A percentile compares a stretch with the other conserved stretches of the same genome.
Conservation (phyloP, 2,329 filamentous ascomycete genomes). For the Cladobotryum protrusum region DNA sequence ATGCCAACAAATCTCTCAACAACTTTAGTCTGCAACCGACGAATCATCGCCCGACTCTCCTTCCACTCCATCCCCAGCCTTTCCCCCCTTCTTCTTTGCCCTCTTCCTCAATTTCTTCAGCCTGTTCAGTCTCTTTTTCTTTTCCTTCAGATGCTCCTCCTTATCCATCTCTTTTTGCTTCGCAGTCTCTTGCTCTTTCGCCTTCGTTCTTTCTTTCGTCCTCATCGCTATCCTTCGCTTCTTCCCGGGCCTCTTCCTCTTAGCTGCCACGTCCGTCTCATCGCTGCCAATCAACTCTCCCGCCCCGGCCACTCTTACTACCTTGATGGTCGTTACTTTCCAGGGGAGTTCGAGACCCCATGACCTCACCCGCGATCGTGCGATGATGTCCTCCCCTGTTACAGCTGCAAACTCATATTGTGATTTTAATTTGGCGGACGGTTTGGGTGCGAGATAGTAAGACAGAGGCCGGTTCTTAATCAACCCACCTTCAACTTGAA, state of each 20-base stretch:
- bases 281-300: constrained; percentile 7
- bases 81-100: constrained; percentile 51
- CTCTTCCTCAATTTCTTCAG: constrained; percentile 54
- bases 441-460: constrained; percentile 42
- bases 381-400: constrained; percentile 44
- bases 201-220: constrained; percentile 36
- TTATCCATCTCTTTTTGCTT: constrained; percentile 40
- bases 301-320: constrained; percentile 24
- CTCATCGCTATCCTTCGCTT: constrained; percentile 50
- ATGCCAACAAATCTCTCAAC: neutral
- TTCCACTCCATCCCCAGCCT: constrained; percentile 15
- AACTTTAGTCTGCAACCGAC: neutral
- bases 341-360: constrained; percentile 58
- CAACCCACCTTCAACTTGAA: constrained; percentile 31
- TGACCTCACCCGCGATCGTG: constrained; percentile 35
- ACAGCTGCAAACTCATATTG: constrained; percentile 44
- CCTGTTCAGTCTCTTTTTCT: constrained; percentile 56
- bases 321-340: constrained; percentile 43
- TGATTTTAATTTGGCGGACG: constrained; percentile 30
- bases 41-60: neutral
- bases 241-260: constrained; percentile 49
- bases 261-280: constrained; percentile 15
- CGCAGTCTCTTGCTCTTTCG: constrained; percentile 33
- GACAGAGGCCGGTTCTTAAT: constrained; percentile 35
- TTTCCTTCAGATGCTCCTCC: constrained; percentile 52